These are phyloP conservation scores for Buxus sempervirens DNA, from an alignment of 164 flowering plant species.

Conservation along the genomic window DNA sequence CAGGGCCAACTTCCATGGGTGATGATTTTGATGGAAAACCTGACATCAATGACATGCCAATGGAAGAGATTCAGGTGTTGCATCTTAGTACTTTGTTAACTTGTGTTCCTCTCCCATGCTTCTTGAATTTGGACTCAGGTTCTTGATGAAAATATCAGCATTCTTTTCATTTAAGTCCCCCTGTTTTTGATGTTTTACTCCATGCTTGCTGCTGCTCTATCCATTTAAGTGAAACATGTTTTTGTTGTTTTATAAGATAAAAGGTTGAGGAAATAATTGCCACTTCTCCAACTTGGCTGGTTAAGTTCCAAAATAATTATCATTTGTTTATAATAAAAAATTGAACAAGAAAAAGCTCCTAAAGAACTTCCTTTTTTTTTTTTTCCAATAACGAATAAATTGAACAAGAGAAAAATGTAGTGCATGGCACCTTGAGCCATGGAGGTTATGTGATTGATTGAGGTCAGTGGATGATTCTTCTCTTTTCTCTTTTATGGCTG, in stretches of 20 bases:
- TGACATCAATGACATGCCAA: conserved; percentile 74
- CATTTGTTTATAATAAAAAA: too few species aligned
- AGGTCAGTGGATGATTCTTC: background rate
- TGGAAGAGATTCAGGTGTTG: conserved; percentile 67
- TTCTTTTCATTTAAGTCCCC: background rate
- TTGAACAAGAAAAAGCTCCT: too few species aligned
- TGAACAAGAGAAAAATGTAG: background rate
- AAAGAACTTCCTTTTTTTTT: too few species aligned
- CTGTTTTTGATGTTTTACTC: background rate
- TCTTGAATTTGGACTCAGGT: background rate
- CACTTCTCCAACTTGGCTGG: background rate
- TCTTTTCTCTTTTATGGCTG: background rate
- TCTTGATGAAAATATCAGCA: background rate
- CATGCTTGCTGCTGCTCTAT: too few species aligned
- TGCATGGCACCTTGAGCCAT: background rate
- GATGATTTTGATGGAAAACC: conserved; percentile 58
- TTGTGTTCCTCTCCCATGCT: background rate
- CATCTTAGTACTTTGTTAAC: background rate
- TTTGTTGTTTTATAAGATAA: too few species aligned
- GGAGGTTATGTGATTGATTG: background rate
- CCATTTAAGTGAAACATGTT: too few species aligned
- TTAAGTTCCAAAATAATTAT: background rate
- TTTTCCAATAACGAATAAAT: too few species aligned
- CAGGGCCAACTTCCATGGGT: conserved; percentile 30
- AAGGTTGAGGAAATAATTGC: too few species aligned